These are phyloP conservation scores for Dunaliella primolecta DNA, from an alignment of 139 green algal species.

Conservation along the genomic window DNA sequence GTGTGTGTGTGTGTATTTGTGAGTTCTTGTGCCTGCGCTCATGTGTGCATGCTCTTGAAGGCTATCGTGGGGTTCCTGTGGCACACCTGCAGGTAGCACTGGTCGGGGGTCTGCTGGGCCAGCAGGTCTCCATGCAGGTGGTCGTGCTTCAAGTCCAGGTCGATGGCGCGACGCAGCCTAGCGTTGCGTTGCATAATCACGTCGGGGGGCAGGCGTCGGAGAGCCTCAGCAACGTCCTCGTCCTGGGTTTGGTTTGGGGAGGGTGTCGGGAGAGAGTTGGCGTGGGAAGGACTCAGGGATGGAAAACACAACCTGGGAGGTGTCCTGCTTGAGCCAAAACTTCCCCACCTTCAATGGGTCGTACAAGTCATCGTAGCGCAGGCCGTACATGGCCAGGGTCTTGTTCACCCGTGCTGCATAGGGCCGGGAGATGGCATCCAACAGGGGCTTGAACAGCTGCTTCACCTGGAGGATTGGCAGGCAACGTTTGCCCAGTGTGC, in stretches of 20 bases:
- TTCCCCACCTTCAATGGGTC: slow-evolving; percentile 67
- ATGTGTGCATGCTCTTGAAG: neutral
- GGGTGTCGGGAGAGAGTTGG: neutral
- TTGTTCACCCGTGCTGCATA: slow-evolving; percentile 73
- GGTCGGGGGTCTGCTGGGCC: slow-evolving; percentile 88
- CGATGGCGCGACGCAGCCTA: slow-evolving; percentile 89
- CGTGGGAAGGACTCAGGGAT: neutral
- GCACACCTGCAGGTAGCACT: slow-evolving; percentile 81
- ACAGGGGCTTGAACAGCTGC: slow-evolving; percentile 28
- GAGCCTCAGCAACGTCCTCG: slow-evolving; percentile 90
- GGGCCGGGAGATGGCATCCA: neutral
- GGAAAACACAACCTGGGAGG: no score
- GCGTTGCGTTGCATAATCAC: slow-evolving; percentile 87
- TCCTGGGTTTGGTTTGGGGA: neutral
- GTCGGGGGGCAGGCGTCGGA: slow-evolving; percentile 84
- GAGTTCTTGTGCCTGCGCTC: neutral
- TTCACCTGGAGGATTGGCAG: slow-evolving; percentile 32
- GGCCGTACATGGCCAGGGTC: slow-evolving; percentile 81
- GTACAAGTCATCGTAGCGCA: slow-evolving; percentile 96
- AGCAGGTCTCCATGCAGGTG: slow-evolving; percentile 83
- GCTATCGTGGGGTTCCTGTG: no score
- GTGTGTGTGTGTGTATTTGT: neutral
- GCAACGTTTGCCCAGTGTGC: no score
- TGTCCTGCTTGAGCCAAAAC: no score
- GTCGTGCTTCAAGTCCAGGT: slow-evolving; percentile 90